Evolutionary conservation across 768 basidiomycete species (phyloP), one percentile per base, ranked within the genome.

Genomic region (Amanita subjunquillea): DNA sequence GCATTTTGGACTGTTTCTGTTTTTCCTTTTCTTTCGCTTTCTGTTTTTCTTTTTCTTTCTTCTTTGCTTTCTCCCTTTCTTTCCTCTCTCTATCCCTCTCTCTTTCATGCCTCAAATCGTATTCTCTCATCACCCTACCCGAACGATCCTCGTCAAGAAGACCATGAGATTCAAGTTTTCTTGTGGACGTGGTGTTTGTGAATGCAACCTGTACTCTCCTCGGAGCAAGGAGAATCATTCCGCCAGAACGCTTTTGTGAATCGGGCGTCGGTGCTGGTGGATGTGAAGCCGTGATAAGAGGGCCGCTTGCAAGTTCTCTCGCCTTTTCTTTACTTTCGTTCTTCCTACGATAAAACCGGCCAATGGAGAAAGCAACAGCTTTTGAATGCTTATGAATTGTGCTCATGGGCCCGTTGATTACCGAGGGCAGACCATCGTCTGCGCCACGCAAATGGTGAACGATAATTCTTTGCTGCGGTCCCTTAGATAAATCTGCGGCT

Each of bases 381-480:
- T 85, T 80, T 1, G 89, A 87, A 62, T 91, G 89, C 58, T 87
- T 87, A 66, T 91, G 90, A 30, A 91, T 79, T 50, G 85, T 81
- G 32, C 79, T 74, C 22, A 72, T 69, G 0, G 87, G 86, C 1
- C 85, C 83, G 32, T 73, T 74, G 30, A 65, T 67, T 64, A 67
- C 34, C 12, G 53, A 58, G 43, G 60, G 59, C 37, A 64, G 65
- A n/a, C 68, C 37, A 32, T 48, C 64, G 55, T 69, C 76, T 0
- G 74, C 73, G 56, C 77, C 80, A 23, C 73, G 69, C 50, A 80
- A 70, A 53, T 79, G 80, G 6, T 72, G 72, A 40, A 87, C 69
- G 48, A 79, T 78, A 22, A 90, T 69, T 20, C 87, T 82, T 57
- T 88, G 85, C 54, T 85, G 84, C 7, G 75, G 74, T 12, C 75